Conservation (phyloP, 2,329 filamentous ascomycete species). For the Stachybotrys chlorohalonatus region DNA sequence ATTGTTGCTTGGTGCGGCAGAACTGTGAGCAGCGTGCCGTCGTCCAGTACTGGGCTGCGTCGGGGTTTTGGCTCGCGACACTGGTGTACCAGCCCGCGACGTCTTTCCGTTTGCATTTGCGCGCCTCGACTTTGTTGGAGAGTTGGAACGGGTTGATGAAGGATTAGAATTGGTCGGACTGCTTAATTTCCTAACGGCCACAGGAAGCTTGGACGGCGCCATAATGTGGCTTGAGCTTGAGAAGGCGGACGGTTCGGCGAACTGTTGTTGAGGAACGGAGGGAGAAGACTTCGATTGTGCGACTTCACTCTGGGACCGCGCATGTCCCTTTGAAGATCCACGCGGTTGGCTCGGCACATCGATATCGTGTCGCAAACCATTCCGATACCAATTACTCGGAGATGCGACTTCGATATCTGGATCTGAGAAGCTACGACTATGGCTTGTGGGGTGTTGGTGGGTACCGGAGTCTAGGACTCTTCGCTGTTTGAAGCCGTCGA, state of each 20-base stretch:
- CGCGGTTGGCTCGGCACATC: conserved; percentile 10
- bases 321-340: conserved; percentile 23
- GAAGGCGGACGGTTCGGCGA: conserved; percentile 10
- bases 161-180: conserved; percentile 37
- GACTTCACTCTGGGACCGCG: conserved; percentile 54
- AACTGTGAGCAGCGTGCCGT: conserved; percentile 30
- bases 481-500: conserved; percentile 41
- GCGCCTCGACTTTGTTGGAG: conserved; percentile 38
- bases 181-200: conserved; percentile 35
- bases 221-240: conserved; percentile 13
- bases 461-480: conserved; percentile 66
- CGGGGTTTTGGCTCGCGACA: conserved; percentile 34
- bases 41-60: conserved; percentile 23
- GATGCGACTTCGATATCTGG: conserved; percentile 51
- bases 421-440: conserved; percentile 47
- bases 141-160: conserved; percentile 46
- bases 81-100: conserved; percentile 26
- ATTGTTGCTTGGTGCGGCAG: conserved; percentile 41
- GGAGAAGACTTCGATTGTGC: conserved; percentile 25
- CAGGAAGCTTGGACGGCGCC: conserved; percentile 32
- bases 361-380: conserved; percentile 16
- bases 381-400: conserved; percentile 57
- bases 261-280: conserved; percentile 22
- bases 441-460: conserved; percentile 34
- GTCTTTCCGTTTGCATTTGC: conserved; percentile 30